Conservation (phyloP, 139 green algal species). For the Tetradesmus obliquus region DNA sequence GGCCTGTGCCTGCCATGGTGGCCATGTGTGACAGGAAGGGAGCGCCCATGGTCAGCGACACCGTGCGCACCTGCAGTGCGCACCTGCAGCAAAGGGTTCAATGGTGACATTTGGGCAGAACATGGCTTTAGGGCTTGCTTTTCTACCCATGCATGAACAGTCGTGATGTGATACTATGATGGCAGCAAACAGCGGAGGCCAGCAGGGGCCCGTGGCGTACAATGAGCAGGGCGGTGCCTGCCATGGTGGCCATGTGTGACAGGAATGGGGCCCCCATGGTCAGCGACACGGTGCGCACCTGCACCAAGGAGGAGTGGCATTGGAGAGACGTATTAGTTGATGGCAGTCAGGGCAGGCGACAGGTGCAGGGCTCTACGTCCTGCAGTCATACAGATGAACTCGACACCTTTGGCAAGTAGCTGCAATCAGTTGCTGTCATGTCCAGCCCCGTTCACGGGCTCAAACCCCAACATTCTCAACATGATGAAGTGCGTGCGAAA, state of each 20-base stretch:
- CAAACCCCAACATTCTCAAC: too few relatives aligned
- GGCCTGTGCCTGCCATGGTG: slow-evolving; percentile 65
- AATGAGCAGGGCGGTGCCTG: slow-evolving; percentile 76
- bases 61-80: slow-evolving; percentile 33
- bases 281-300: neutral
- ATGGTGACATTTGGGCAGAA: too few relatives aligned
- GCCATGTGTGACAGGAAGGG: slow-evolving; percentile 76
- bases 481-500: too few relatives aligned
- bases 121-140: neutral
- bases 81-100: neutral
- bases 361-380: too few relatives aligned
- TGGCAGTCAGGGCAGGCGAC: too few relatives aligned
- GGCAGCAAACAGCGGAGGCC: slow-evolving; percentile 69
- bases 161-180: slow-evolving; percentile 40
- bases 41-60: slow-evolving; percentile 62
- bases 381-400: too few relatives aligned
- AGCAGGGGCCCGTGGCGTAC: slow-evolving; percentile 77
- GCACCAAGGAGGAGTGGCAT: neutral
- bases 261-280: neutral
- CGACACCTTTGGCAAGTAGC: too few relatives aligned
- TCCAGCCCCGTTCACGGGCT: too few relatives aligned
- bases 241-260: slow-evolving; percentile 72
- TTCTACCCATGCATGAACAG: neutral
- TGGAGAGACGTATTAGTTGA: too few relatives aligned
- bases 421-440: too few relatives aligned